Conservation (phyloP, 2,329 filamentous ascomycete species). For the Phialophora macrospora region DNA sequence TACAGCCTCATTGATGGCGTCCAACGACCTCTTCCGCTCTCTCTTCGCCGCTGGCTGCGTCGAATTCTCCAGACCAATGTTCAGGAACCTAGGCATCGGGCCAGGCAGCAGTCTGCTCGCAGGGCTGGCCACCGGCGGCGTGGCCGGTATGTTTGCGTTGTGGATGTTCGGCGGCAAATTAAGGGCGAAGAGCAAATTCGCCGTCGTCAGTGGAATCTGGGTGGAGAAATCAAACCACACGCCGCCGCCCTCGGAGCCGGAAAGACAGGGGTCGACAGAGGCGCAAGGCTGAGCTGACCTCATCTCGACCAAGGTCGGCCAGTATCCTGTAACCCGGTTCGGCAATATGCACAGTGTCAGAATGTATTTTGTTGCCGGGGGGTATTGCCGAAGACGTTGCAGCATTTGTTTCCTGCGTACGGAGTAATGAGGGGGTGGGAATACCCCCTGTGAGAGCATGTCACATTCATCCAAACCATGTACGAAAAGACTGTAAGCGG, state of each 20-base stretch:
- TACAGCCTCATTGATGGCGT: slow-evolving; percentile 36
- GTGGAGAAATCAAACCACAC: not conserved
- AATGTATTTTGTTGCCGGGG: not conserved
- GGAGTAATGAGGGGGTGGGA: not conserved
- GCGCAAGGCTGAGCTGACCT: slow-evolving; percentile 4
- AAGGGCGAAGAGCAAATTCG: slow-evolving; percentile 63
- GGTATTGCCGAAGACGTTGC: not conserved
- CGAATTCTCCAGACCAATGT: slow-evolving; percentile 45
- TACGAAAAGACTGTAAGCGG: not conserved
- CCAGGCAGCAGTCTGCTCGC: slow-evolving; percentile 43
- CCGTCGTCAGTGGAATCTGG: slow-evolving; percentile 37
- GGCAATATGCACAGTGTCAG: not conserved
- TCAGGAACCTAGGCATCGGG: slow-evolving; percentile 42
- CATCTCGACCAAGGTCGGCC: not conserved
- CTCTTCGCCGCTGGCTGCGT: slow-evolving; percentile 44
- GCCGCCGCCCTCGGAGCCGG: not conserved
- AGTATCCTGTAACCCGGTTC: not conserved
- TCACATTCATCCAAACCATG: not conserved
- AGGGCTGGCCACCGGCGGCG: slow-evolving; percentile 45
- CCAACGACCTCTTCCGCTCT: slow-evolving; percentile 39
- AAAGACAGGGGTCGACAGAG: not conserved
- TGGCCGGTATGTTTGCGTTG: slow-evolving; percentile 63
- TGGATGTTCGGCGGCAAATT: slow-evolving; percentile 62
- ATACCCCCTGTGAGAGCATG: not conserved
- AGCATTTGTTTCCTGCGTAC: not conserved